phyloP scores from a whole-genome alignment of 2,329 filamentous ascomycete species.

The Blastomyces parvus region DNA sequence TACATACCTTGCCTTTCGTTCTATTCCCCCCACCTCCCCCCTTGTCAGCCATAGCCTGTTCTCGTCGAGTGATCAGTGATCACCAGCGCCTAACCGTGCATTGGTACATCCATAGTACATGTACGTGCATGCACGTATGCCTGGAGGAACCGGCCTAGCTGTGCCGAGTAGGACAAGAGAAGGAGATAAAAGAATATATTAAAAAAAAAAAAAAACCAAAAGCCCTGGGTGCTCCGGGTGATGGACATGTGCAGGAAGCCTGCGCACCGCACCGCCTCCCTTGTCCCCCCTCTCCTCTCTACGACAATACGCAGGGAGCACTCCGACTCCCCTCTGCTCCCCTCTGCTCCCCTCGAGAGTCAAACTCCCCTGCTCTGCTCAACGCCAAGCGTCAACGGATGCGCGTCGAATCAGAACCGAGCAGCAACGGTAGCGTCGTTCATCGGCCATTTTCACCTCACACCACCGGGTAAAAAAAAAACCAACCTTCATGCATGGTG shows the following conservation, averaged over 20 bases:
- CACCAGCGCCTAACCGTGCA: conserved; percentile 2
- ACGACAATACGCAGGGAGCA: too few relatives aligned
- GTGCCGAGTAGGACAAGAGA: background rate
- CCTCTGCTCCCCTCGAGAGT: background rate
- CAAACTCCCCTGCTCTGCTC: background rate
- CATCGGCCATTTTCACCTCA: conserved; percentile 7
- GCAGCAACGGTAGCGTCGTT: conserved; percentile 1
- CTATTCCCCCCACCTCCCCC: background rate
- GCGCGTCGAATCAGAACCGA: background rate
- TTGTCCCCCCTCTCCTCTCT: background rate
- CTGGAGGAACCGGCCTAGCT: background rate
- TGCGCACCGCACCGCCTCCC: background rate
- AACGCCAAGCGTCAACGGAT: background rate
- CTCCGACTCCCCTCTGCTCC: background rate
- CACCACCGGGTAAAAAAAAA: background rate
- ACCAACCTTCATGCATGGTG: conserved; percentile 2
- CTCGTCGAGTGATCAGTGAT: conserved; percentile 4
- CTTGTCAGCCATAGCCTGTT: background rate
- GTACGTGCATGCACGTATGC: background rate
- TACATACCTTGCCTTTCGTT: background rate
- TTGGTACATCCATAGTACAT: background rate
- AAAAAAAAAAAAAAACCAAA: too few relatives aligned
- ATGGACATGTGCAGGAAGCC: background rate
- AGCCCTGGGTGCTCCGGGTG: background rate
- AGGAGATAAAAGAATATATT: background rate